Base-by-base conservation (phyloP, 2,329 filamentous ascomycete genomes). In the Trichophyton simii region DNA sequence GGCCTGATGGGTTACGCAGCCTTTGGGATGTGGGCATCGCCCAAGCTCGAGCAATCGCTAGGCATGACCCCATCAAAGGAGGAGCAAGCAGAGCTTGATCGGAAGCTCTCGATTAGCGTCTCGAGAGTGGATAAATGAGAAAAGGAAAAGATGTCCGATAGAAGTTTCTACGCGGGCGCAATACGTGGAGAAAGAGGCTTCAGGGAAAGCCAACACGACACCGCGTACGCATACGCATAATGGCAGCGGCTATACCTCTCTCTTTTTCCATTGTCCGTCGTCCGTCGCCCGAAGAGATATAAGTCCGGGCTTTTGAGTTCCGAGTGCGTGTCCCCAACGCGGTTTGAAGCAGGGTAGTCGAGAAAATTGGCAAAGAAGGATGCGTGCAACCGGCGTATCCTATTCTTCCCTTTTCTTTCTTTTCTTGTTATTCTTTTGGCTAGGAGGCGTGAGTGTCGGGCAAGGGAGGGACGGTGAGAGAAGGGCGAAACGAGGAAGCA, bases 1-100 rank as follows among this genome's bases (percentile, higher is more conserved):
- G 87, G 85, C 67, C 75, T 95, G 66, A 83, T 96, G 69, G 83
- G 83, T 38, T 96, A 90, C 83, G 89, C 89, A 13, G 76, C 79
- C 46, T 76, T 84, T 46, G 91, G 89, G 15, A 79, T 94, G n/a
- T 86, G 87, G 70, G 70, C 88, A 18, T 84, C 87, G 3, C 87
- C 92, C 70, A 79, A 80, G 62, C 84, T 87, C 15, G 91, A 92
- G 74, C 82, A 87, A 70, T 84, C 81, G 48, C 81, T 91, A 63
- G 88, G 87, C 5, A 82, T 89, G 72, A 84, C 82, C 44, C 83
- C 91, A 1, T 87, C 84, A 0, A 84, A 89, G 64, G 79, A 87
- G 69, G 90, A 95, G 70, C 86, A 84, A 71, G 83, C 84, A 63
- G 82, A 82, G 11, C 72, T 95, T 64, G 79, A 83, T 61, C 67